Evolutionary conservation across 2,329 filamentous ascomycete genomes (phyloP), one percentile per base, ranked within the genome.

Genomic region (Apiospora marii): DNA sequence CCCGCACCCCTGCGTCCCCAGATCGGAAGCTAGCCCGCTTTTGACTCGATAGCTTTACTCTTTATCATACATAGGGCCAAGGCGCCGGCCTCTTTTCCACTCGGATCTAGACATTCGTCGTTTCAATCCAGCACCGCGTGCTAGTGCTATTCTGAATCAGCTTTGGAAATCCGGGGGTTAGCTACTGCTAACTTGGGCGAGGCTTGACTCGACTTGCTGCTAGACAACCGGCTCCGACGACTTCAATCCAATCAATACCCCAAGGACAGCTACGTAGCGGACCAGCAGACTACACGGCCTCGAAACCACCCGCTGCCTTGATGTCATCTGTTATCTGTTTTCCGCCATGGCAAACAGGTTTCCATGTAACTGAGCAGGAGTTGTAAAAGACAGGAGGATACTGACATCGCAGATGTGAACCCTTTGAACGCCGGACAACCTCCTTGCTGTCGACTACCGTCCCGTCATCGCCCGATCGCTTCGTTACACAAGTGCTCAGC

Each of bases 401-500:
- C 70, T 72, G 6, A 71, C 71, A 61, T 75, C 74, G 16, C 73
- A 70, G 16, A 73, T 70, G 4, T 72, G 68, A 37, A 75, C 68
- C 4, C 72, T 70, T 22, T 44, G 13, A 14, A 76, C 75, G 13
- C 74, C 75, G 37, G 64, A 67, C 3, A 77, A 73, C 16, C 71
- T 53, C 72, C 14, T 69, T 19, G 16, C 71, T 44, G 49, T 77
- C 76, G n/a, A 76, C 58, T 0, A 77, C 75, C 13, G 75, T 75
- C 37, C 46, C 73, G 1, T 48, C 34, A 43, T 75, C 75, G 16
- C 49, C 71, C 10, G 13, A 27, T 22, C 19, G 30, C 0, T 74
- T 74, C 74, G 76, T 77, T 13, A 37, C 24, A n/a, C 72, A 74
- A 1, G 75, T 75, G 37, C 51, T 68, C 72, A 1, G 73, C 22